Evolutionary conservation across 2,329 filamentous ascomycete species (phyloP), one percentile per base, ranked within the genome.

Genomic region (Ramularia endophylla): DNA sequence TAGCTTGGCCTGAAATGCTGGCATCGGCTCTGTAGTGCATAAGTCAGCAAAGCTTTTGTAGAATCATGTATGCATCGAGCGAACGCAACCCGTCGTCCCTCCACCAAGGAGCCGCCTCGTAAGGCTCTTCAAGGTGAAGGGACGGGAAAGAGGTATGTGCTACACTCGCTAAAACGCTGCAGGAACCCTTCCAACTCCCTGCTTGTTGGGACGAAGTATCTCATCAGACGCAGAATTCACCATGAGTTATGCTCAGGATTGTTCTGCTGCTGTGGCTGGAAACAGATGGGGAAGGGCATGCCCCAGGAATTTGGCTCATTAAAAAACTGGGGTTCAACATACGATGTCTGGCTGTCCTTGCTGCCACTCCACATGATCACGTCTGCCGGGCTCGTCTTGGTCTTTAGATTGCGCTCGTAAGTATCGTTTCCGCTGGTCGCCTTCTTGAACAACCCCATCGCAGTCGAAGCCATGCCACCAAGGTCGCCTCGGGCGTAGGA

Each of bases 281-380:
- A 25, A 11, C 6, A 32, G n/a, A 15, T n/a, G 6, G 33, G 8
- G 8, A 25, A 25, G 12, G 33, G 13, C 33, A 5, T 8, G 18
- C 8, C 19, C 22, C 22, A 25, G 17, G 50, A 44, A 15, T 36
- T 8, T 27, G 51, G 42, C 39, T 53, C 41, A 30, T 47, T 44
- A 44, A 40, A 30, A 41, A 50, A 46, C 42, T 27, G 33, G 36
- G 54, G 61, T 48, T 59, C 51, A 57, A 81, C 83, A 69, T 72
- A 87, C 82, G 85, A 89, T 53, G 92, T 98, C 68, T 97, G 92
- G 47, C 83, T 80, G 61, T 98, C 92, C 67, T 95, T 95, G 70
- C 87, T 94, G 43, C 92, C 92, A 47, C 87, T 94, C 85, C 89
- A 95, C 86, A 95, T 94, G 62, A 98, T 80, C 22, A 98, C 92